Evolutionary conservation across 495 filamentous ascomycete species (phyloP), one percentile per base, ranked within the genome.

Genomic region (Jackrogersella multiformis): DNA sequence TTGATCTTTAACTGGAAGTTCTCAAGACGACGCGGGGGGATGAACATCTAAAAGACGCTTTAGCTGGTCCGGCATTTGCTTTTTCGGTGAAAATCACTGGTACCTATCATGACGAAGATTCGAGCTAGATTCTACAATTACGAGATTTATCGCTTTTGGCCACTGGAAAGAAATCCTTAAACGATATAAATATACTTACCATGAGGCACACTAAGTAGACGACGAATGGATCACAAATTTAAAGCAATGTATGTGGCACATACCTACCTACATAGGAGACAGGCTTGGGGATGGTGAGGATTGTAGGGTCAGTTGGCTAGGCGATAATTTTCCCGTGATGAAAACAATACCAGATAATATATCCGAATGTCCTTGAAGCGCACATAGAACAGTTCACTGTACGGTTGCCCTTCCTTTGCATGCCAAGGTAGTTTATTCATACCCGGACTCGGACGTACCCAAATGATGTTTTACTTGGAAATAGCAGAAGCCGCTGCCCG

Each of bases 1-100:
- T 54, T 45, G 39, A 38, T 69, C 8, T 74, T 74, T 48, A 64
- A 61, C 13, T 74, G 65, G 48, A 65, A 69, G 39, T 71, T 74
- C 34, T 74, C 73, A 18, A 73, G 58, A 36, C 49, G 55, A 15
- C 68, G 62, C 28, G 52, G 58, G 45, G 52, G 23, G 16, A 36
- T 35, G 20, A 16, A 16, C 8, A 12, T 15, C 24, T 5, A 24
- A 21, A 23, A 56, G 5, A 38, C n/a, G 42, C 16, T 32, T 32
- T 5, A 41, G 16, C 30, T 10, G 15, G 34, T 20, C 28, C 15
- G 42, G 32, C 15, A 26, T 23, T 13, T 3, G 8, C 28, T 42
- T 12, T 21, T 54, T 55, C 3, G 4, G 2, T 56, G 15, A 9
- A 56, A 51, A 42, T 66, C 21, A 20, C 39, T 46, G 41, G 26